phyloP scores from a whole-genome alignment of 345 rosid species.

The Fremontodendron californicum region DNA sequence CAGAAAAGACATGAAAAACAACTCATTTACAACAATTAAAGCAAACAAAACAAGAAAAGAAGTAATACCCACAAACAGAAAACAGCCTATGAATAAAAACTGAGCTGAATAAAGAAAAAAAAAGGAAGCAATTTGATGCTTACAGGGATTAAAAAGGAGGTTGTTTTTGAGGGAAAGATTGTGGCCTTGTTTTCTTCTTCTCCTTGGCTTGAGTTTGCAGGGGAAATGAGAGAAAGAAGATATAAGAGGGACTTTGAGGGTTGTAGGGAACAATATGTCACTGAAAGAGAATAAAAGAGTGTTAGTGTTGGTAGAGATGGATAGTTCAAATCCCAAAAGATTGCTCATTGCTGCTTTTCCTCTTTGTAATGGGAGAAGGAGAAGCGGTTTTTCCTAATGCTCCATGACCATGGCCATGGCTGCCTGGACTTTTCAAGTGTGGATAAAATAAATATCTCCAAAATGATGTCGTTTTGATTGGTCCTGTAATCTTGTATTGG shows the following conservation, averaged over 20 bases:
- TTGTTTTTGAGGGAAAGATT: slow-evolving; percentile 9
- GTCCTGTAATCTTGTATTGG: neutral
- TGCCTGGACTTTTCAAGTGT: neutral
- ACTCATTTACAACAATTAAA: neutral
- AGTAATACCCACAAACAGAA: neutral
- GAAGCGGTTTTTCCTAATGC: neutral
- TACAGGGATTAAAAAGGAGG: slow-evolving; percentile 20
- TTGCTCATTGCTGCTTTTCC: slow-evolving; percentile 12
- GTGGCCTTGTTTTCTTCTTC: slow-evolving; percentile 17
- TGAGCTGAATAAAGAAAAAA: neutral
- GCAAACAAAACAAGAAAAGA: neutral
- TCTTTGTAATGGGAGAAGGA: neutral
- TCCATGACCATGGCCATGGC: neutral
- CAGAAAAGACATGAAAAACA: neutral
- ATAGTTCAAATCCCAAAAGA: slow-evolving; percentile 21
- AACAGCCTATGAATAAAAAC: neutral
- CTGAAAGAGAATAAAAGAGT: slow-evolving; percentile 25
- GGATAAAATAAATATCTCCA: neutral
- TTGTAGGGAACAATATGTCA: slow-evolving; percentile 23
- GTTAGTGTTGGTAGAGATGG: slow-evolving; percentile 11
- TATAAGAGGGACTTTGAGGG: slow-evolving; percentile 15
- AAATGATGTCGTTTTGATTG: neutral
- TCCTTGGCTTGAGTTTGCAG: slow-evolving; percentile 16
- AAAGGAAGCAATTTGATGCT: slow-evolving; percentile 11
- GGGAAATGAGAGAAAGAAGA: slow-evolving; percentile 24